Base-by-base conservation (phyloP, 768 basidiomycete species). In the Tylopilus rubrobrunneus region DNA sequence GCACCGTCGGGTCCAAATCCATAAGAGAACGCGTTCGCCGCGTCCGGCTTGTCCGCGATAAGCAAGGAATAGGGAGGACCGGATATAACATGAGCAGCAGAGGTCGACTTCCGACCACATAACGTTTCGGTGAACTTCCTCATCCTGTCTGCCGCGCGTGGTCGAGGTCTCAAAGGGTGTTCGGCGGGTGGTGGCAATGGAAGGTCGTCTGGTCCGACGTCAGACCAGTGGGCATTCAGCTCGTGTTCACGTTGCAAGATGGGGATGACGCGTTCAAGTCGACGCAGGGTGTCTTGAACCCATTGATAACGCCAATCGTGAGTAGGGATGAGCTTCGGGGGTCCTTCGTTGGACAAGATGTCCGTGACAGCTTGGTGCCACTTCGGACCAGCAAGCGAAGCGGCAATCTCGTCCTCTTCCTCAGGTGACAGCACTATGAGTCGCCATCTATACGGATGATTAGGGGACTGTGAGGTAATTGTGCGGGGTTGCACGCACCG, bases 1-100 rank as follows among this genome's bases (percentile, higher is more conserved):
- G 86, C 91, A 36, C 91, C 89, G 62, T 93, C 84, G 3, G 91
- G 87, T 12, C 92, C 92, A 60, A 98, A 98, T 2, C 96, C 96
- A 65, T 95, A 98, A 1, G 89, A 91, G 69, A 99, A 97, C 1
- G 97, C 96, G 64, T 98, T 99, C 9, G 83, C 79, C 2, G 84
- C 76, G 55, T 90, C 86, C 1, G 91, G 86, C 56, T 86, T 84
- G 48, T 98, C 91, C 44, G 96, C 83, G n/a, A 99, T 68, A 42
- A 99, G 78, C 7, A 99, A 73, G 33, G 91, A 89, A 67, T 95
- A 98, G 0, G 93, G 93, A 28, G 92, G 90, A 0, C 92, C 92
- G 10, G 88, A 74, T 43, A 86, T 79, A 21, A 76, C 67, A 56
- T 86, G 85, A 5, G 84, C 76, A 21, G 76, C 71, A 12, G 76